A percentile compares a stretch with the other conserved stretches of the same genome.
Evolutionary conservation across 1,284 basidiomycete species (phyloP).

Genomic region (Trichosporon faecale): DNA sequence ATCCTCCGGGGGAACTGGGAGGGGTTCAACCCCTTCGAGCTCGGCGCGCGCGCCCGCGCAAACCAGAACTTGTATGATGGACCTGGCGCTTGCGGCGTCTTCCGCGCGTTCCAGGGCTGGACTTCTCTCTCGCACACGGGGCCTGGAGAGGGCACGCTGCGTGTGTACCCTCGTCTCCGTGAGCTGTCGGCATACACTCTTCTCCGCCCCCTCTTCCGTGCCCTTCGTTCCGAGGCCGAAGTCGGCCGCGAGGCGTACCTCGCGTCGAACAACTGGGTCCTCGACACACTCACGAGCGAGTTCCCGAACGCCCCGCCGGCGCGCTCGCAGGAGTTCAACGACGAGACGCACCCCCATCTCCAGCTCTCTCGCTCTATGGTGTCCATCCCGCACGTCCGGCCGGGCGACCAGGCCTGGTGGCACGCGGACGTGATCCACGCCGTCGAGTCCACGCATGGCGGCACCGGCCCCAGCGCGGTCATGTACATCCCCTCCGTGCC

Average conservation of each 20-base stretch:
- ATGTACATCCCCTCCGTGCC: constrained; percentile 77
- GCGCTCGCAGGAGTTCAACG: constrained; percentile 64
- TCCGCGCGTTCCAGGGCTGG: constrained; percentile 73
- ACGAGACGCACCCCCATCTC: constrained; percentile 68
- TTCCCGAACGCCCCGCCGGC: constrained; percentile 66
- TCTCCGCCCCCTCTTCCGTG: constrained; percentile 70
- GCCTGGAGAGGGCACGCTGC: constrained; percentile 68
- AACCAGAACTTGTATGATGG: constrained; percentile 50
- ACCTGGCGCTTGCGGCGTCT: constrained; percentile 60
- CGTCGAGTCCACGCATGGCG: constrained; percentile 64
- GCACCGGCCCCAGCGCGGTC: constrained; percentile 65
- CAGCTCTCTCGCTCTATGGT: constrained; percentile 66
- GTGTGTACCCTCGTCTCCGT: constrained; percentile 69
- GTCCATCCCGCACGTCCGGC: constrained; percentile 66
- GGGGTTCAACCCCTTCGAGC: constrained; percentile 48
- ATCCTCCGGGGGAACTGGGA: constrained; percentile 64
- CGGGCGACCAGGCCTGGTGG: constrained; percentile 78
- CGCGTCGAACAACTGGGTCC: constrained; percentile 61
- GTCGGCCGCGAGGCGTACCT: constrained; percentile 43
- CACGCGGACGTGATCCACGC: constrained; percentile 74
- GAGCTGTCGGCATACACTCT: constrained; percentile 73
- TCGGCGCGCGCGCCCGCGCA: constrained; percentile 35
- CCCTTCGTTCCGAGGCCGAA: constrained; percentile 19
- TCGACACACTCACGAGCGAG: constrained; percentile 59
- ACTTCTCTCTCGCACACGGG: constrained; percentile 62